Conservation (phyloP, 192 early-diverging fungal genomes). For the Linnemannia schmuckeri region DNA sequence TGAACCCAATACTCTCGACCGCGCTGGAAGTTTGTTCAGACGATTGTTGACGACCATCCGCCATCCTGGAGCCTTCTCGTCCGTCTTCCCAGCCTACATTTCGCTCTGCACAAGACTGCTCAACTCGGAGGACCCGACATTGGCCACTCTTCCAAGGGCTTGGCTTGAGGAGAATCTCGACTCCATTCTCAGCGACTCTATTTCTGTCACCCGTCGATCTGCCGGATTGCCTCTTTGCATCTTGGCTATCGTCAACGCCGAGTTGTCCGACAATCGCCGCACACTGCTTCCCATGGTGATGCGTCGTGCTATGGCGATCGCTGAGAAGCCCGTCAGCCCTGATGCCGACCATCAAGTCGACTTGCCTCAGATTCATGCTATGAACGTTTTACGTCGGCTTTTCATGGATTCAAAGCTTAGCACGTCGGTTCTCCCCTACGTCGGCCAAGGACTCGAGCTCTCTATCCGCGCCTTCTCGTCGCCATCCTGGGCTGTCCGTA, state of each 20-base stretch:
- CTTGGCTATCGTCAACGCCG: slow-evolving; percentile 83
- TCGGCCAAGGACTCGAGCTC: slow-evolving; percentile 82
- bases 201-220: slow-evolving; percentile 93
- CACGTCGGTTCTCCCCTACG: slow-evolving; percentile 78
- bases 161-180: slow-evolving; percentile 90
- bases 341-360: slow-evolving; percentile 79
- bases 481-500: slow-evolving; percentile 90
- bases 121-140: slow-evolving; percentile 61
- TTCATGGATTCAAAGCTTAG: slow-evolving; percentile 88
- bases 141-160: slow-evolving; percentile 68
- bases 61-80: slow-evolving; percentile 93
- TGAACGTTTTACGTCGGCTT: slow-evolving; percentile 88
- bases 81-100: slow-evolving; percentile 86
- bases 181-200: slow-evolving; percentile 74
- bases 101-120: slow-evolving; percentile 78
- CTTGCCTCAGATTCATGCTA: slow-evolving; percentile 93
- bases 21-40: slow-evolving; percentile 68
- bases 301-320: slow-evolving; percentile 77
- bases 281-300: slow-evolving; percentile 76
- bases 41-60: slow-evolving; percentile 79
- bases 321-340: slow-evolving; percentile 42
- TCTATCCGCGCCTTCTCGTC: slow-evolving; percentile 88
- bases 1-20: slow-evolving; percentile 18
- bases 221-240: slow-evolving; percentile 92
- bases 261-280: slow-evolving; percentile 67